Base-by-base conservation (phyloP, 1,284 basidiomycete genomes). In the Wallemia mellicola region DNA sequence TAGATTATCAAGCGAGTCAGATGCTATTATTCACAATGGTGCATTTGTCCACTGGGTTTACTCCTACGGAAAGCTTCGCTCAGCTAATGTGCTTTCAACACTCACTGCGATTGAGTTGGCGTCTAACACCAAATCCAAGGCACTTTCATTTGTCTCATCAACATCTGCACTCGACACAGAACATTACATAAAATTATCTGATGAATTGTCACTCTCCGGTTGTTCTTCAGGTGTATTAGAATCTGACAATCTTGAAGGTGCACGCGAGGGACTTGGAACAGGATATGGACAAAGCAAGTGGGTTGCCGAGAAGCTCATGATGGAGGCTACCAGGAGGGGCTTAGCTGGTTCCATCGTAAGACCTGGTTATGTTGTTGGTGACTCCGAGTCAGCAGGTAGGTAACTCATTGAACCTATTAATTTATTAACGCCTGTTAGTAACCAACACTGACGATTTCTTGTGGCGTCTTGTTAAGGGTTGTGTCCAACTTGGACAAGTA, bases 391-490 rank as follows among this genome's bases (percentile, higher is more conserved):
- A 25, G 89, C 86, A 59, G 85, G 84, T 86, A 28, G 17, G 48
- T 33, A 7, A 58, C 25, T 25, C 56, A 59, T 48, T 59, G 54
- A 60, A 57, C 63, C 62, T 59, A 60, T 63, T 54, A 24, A 17
- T 22, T 22, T 55, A 54, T 11, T 54, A 27, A 54, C 32, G 3
- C 15, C 2, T 14, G 63, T 1, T 65, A 81, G 91, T 95, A 1
- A 96, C 91, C 27, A 99, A 99, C 72, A 98, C 94, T 32, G 94
- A 99, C 66, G 94, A 99, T 71, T 99, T 99, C 71, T 78, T 99
- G 60, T 96, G 92, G 91, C 80, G 94, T 24, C 75, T 99, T 68
- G 86, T 96, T 68, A 98, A 98, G 71, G 94, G 94, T 25, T 95
- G 89, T 68, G 77, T 94, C 57, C 94, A 99, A 70, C 80, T 98